Conservation (phyloP, 2,329 filamentous ascomycete species). For the Alternaria incomplexa region DNA sequence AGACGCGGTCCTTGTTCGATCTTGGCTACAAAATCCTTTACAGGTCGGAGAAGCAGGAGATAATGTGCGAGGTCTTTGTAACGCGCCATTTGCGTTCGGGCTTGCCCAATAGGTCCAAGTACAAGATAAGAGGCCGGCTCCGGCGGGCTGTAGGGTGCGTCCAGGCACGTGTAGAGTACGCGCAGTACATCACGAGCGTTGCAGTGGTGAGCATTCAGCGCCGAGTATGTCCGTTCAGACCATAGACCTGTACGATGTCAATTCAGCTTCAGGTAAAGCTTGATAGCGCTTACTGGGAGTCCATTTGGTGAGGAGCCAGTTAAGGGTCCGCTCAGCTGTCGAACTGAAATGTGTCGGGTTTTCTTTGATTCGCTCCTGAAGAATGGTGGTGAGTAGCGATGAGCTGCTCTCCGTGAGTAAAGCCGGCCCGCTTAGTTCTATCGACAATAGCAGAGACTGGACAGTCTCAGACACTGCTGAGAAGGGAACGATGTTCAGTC, state of each 20-base stretch:
- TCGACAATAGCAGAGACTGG: slow-evolving; percentile 74
- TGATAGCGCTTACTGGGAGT: slow-evolving; percentile 68
- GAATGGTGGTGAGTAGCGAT: slow-evolving; percentile 71
- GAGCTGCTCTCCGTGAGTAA: slow-evolving; percentile 80
- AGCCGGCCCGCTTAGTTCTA: slow-evolving; percentile 82
- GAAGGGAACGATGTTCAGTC: slow-evolving; percentile 69
- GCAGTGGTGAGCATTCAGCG: slow-evolving; percentile 67
- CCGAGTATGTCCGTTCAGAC: slow-evolving; percentile 70
- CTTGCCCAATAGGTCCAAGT: slow-evolving; percentile 52
- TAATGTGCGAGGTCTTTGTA: slow-evolving; percentile 56
- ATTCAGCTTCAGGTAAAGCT: not conserved
- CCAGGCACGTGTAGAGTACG: slow-evolving; percentile 73
- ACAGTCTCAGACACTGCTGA: slow-evolving; percentile 71
- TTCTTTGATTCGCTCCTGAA: slow-evolving; percentile 69
- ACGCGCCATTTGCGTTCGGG: slow-evolving; percentile 51
- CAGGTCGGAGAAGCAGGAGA: slow-evolving; percentile 51
- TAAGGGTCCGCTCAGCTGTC: slow-evolving; percentile 73
- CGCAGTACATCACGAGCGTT: slow-evolving; percentile 70
- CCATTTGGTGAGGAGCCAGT: slow-evolving; percentile 86
- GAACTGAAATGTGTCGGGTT: slow-evolving; percentile 71
- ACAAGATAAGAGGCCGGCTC: slow-evolving; percentile 37
- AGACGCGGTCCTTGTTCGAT: not conserved
- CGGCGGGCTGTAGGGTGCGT: slow-evolving; percentile 49
- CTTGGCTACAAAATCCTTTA: slow-evolving; percentile 8
- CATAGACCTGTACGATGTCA: slow-evolving; percentile 48